Conservation (phyloP, 208 protist species). For the Trypanosoma lewisi region DNA sequence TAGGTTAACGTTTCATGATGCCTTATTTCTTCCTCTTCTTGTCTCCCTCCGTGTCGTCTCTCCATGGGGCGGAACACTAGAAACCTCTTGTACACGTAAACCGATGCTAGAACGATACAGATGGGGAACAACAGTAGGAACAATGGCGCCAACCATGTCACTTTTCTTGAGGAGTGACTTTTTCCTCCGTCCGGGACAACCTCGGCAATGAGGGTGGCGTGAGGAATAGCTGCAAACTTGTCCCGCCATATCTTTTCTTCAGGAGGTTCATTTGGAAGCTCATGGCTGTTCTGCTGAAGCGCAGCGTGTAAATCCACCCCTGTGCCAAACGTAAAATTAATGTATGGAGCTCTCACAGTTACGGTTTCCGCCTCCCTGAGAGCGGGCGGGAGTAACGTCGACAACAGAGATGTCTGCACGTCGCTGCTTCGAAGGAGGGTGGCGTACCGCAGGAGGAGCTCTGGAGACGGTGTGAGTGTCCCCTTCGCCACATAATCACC, state of each 20-base stretch:
- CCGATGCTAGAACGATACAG: constrained; percentile 28
- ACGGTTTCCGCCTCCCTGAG: neutral
- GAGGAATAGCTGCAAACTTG: constrained; percentile 45
- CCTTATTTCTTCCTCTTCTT: neutral
- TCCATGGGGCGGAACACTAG: constrained; percentile 13
- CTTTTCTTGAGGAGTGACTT: constrained; percentile 37
- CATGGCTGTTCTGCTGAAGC: constrained; percentile 6
- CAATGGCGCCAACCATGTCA: constrained; percentile 46
- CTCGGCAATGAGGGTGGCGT: constrained; percentile 27
- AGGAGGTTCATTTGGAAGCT: constrained; percentile 20
- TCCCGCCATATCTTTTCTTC: constrained; percentile 41
- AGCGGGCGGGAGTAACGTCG: neutral
- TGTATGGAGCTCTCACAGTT: constrained; percentile 24
- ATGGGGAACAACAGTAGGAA: constrained; percentile 47
- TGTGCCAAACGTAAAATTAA: constrained; percentile 61
- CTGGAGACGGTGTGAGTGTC: constrained; percentile 30
- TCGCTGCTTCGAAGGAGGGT: constrained; percentile 28
- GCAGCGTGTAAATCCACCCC: constrained; percentile 42
- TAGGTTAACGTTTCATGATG: no score
- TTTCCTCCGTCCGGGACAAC: constrained; percentile 32
- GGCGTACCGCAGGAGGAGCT: constrained; percentile 47
- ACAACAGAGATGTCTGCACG: constrained; percentile 28
- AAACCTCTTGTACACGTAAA: constrained; percentile 55
- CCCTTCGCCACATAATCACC: constrained; percentile 15
- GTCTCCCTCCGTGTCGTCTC: neutral